These are phyloP conservation scores for Delitschia confertaspora DNA, from an alignment of 495 filamentous ascomycete species.

Conservation along the genomic window DNA sequence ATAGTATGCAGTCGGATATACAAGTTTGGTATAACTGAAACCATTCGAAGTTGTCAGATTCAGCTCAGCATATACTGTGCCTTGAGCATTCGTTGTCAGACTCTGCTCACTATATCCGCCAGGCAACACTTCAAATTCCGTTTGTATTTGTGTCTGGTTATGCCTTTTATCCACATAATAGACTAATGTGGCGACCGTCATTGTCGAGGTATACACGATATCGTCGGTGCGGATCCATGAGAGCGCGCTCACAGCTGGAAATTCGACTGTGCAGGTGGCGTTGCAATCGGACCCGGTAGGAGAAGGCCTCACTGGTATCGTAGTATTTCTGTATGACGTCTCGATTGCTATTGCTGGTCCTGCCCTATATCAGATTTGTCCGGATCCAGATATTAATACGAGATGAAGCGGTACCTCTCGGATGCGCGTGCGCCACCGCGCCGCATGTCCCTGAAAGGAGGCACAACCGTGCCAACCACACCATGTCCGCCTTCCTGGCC, in stretches of 20 bases:
- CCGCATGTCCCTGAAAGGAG: too few relatives aligned
- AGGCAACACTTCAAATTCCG: too few relatives aligned
- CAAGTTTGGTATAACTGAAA: not conserved
- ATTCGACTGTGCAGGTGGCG: conserved; percentile 13
- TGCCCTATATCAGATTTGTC: too few relatives aligned
- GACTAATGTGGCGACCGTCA: conserved; percentile 15
- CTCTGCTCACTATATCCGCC: conserved; percentile 5
- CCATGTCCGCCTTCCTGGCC: too few relatives aligned
- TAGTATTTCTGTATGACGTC: conserved; percentile 4
- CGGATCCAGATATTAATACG: too few relatives aligned
- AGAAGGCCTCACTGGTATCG: conserved; percentile 2
- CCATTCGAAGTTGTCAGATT: conserved; percentile 4
- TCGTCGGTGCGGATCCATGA: conserved; percentile 12
- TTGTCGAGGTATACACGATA: conserved; percentile 15
- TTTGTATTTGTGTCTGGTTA: too few relatives aligned
- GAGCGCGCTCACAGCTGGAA: conserved; percentile 8
- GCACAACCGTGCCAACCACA: too few relatives aligned
- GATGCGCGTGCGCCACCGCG: too few relatives aligned
- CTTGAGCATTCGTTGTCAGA: not conserved
- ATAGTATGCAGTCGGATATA: conserved; percentile 16
- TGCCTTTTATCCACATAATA: too few relatives aligned
- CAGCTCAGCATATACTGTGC: conserved; percentile 5
- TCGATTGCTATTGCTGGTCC: too few relatives aligned
- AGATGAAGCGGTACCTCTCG: too few relatives aligned
- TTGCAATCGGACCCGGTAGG: conserved; percentile 4